Percentiles rank a stretch among this genome's conserved stretches.
phyloP scores from a whole-genome alignment of 352 stramenopile genomes.

The Pythium volutum region DNA sequence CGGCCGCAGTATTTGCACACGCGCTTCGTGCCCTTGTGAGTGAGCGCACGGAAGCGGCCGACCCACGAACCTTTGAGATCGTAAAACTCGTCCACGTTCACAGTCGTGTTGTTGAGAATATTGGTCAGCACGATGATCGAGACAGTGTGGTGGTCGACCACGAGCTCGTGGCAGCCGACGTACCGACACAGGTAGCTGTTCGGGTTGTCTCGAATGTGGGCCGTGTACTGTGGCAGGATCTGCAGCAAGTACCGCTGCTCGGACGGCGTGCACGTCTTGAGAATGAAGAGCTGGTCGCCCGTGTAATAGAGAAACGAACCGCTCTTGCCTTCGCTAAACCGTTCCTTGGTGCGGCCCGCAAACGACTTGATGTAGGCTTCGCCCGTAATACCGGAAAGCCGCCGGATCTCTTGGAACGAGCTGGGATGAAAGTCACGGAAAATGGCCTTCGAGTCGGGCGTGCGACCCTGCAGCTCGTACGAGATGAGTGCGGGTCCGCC shows the following conservation, averaged over 20 bases:
- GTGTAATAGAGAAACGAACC: constrained; percentile 90
- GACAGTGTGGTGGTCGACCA: constrained; percentile 84
- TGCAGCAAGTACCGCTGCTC: constrained; percentile 84
- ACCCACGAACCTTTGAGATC: constrained; percentile 91
- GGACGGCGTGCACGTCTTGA: constrained; percentile 85
- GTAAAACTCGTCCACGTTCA: constrained; percentile 88
- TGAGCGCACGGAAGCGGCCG: constrained; percentile 62
- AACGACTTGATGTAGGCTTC: constrained; percentile 81
- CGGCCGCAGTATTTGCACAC: constrained; percentile 87
- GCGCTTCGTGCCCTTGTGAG: constrained; percentile 61
- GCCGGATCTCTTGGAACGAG: constrained; percentile 78
- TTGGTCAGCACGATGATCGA: constrained; percentile 88
- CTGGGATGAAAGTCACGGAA: constrained; percentile 85
- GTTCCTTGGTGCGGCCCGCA: constrained; percentile 70
- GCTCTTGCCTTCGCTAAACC: constrained; percentile 89
- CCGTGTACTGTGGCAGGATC: constrained; percentile 87
- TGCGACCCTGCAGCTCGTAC: constrained; percentile 69
- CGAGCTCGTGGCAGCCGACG: constrained; percentile 84
- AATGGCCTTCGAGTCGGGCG: constrained; percentile 41
- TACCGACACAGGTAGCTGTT: constrained; percentile 88
- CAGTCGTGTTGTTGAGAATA: constrained; percentile 81
- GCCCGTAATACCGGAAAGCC: constrained; percentile 73
- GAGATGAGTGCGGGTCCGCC: constrained; percentile 48
- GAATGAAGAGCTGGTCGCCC: constrained; percentile 84
- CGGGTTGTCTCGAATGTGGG: constrained; percentile 71